Evolutionary conservation across 106 monocot genomes (phyloP).

Genomic region (Amphibolis antarctica): DNA sequence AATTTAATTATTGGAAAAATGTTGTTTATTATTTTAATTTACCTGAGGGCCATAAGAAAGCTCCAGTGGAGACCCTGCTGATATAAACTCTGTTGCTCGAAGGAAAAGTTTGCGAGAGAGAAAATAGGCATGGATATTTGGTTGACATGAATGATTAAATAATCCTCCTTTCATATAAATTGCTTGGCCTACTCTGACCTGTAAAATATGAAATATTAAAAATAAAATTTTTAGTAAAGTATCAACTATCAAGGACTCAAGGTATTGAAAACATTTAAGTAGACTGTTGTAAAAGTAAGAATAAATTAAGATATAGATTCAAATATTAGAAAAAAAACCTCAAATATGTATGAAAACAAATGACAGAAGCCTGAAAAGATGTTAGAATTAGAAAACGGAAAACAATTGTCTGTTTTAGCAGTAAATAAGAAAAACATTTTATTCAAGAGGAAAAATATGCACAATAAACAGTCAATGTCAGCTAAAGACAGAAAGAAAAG

Average conservation of each 20-base stretch:
- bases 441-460: too few species aligned
- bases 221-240: too few species aligned
- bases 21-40: background rate
- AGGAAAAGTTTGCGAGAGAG: conserved; percentile 64
- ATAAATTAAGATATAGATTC: conserved; percentile 5
- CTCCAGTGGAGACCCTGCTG: conserved; percentile 59
- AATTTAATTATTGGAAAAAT: background rate
- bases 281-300: background rate
- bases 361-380: too few species aligned
- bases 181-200: conserved; percentile 85
- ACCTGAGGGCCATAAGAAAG: conserved; percentile 96
- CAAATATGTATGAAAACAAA: conserved; percentile 1
- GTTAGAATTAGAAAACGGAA: too few species aligned
- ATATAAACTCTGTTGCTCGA: conserved; percentile 60
- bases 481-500: too few species aligned
- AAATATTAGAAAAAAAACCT: background rate
- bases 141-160: conserved; percentile 93
- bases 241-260: too few species aligned
- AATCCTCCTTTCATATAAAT: conserved; percentile 75
- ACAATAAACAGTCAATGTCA: too few species aligned
- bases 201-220: background rate
- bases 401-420: too few species aligned
- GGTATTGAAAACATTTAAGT: too few species aligned
- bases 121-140: conserved; percentile 92
- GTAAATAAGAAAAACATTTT: too few species aligned